Evolutionary conservation across 495 filamentous ascomycete genomes (phyloP), one percentile per base, ranked within the genome.

Genomic region (Penicillium cinerascens): DNA sequence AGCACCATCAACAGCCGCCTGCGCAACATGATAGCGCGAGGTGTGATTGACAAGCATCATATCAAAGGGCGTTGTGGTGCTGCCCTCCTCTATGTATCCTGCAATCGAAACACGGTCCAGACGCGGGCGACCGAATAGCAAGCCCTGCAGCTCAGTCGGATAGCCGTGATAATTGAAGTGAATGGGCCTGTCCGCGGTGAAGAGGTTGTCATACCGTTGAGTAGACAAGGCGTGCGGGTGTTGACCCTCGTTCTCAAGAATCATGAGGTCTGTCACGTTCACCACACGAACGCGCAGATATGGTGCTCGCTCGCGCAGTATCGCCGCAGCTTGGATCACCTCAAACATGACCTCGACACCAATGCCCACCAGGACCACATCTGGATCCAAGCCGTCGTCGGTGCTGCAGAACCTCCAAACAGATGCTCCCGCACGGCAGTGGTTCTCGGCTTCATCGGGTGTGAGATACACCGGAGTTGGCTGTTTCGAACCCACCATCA

Each of bases 101-200:
- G 69, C 75, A 27, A 89, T 78, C 3, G 58, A 76, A 40, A 85
- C 75, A 6, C 83, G 71, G 10, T 78, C 70, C 6, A 80, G 52
- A 17, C 64, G 58, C 0, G 69, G 69, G 1, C 84, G 73, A 1
- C 83, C 82, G 62, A 88, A 87, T 2, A 88, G 72, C 42, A 87
- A 58, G 0, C 84, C 84, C 55, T 82, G 73, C 54, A 89, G 54
- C 58, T 88, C 85, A 16, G 76, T 75, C 9, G 74, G 61, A 55
- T 88, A 88, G 11, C 86, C 85, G 55, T 89, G 86, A 55, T 87
- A 89, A 67, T 89, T 91, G 70, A 88, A 83, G 58, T 83, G 74
- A 37, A 88, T 75, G 8, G 77, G 72, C 10, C 55, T 68, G 51
- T 88, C 82, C 0, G 59, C n/a, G 0, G 84, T 87, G 61, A 89